Base-by-base conservation (phyloP, 2,329 filamentous ascomycete species). In the Alternaria viburni region DNA sequence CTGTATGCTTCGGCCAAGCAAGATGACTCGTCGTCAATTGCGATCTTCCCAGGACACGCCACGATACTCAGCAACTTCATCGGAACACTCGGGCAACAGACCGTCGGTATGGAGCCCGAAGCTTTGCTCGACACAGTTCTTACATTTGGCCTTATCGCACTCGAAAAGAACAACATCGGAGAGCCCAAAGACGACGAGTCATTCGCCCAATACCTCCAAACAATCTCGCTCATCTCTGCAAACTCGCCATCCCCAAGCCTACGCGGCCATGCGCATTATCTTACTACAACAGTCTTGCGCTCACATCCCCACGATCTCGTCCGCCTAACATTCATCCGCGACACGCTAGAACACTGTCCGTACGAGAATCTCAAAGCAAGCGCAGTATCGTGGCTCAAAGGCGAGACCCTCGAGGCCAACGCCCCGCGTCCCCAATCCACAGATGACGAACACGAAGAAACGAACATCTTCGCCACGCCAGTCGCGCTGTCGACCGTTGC, bases 361-460 rank as follows among this genome's bases (percentile, higher is more conserved):
- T 84, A 86, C 61, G 82, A 84, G 49, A 85, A 86, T 15, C 82
- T 87, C 41, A 87, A 86, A 69, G 85, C 86, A 36, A 84, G 83
- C 45, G 87, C 87, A 3, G 83, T 89, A 6, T 83, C 84, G 32
- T 89, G 87, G 87, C 78, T 89, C 32, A 89, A 88, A 70, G 82
- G 86, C 44, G 87, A 89, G 70, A 85, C 87, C 0, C 80, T 89
- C 6, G 81, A 84, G 67, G 82, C 84, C 5, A 77, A 75, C 26
- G 52, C 67, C 4, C 83, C 77, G 17, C 62, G 51, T 67, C 43
- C 59, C 13, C 59, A 64, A 26, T 32, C 58, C 9, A 21, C 61
- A 21, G 47, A 61, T 6, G 52, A 64, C 13, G 65, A 76, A 68
- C 11, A 60, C 32, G 64, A 57, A 8, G 46, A 67, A 51, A 68